A percentile compares a stretch with the other conserved stretches of the same genome.
These are phyloP conservation scores for Logfia minima DNA, from an alignment of 129 eudicot species.

Conservation along the genomic window DNA sequence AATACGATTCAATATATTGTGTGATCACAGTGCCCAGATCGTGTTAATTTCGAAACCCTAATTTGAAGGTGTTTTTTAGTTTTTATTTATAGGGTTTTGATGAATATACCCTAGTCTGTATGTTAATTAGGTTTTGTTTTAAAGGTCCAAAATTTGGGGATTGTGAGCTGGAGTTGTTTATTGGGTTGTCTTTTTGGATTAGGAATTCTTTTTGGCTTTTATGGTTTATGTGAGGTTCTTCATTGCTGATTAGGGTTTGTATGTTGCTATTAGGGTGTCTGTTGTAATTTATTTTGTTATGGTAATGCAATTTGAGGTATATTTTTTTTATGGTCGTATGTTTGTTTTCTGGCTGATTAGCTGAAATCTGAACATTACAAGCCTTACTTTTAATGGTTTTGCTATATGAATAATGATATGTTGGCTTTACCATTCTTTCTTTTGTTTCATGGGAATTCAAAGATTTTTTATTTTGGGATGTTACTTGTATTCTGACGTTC, in stretches of 20 bases:
- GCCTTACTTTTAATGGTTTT: background rate
- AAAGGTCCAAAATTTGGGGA: background rate
- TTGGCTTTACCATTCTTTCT: background rate
- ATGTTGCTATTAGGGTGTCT: background rate
- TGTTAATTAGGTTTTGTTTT: conserved; percentile 5
- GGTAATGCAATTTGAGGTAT: conserved; percentile 17
- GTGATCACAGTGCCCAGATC: conserved; percentile 28
- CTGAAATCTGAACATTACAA: conserved; percentile 3
- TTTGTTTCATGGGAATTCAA: no score
- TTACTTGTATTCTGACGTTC: background rate
- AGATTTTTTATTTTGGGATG: background rate
- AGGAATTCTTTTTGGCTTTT: background rate
- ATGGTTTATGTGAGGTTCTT: conserved; percentile 32
- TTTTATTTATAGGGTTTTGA: conserved; percentile 15
- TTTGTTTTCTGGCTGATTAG: conserved; percentile 13
- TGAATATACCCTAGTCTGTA: conserved; percentile 7
- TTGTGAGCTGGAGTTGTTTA: background rate
- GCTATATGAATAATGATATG: conserved; percentile 15
- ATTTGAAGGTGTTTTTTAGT: background rate
- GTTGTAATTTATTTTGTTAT: conserved; percentile 1
- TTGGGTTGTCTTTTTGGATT: conserved; percentile 9
- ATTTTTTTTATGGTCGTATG: conserved; percentile 19
- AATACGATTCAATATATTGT: background rate
- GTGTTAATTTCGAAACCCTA: conserved; percentile 3
- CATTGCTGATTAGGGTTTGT: background rate